Evolutionary conservation across 2,329 filamentous ascomycete species (phyloP), one percentile per base, ranked within the genome.

Genomic region (Pseudogymnoascus sp.): DNA sequence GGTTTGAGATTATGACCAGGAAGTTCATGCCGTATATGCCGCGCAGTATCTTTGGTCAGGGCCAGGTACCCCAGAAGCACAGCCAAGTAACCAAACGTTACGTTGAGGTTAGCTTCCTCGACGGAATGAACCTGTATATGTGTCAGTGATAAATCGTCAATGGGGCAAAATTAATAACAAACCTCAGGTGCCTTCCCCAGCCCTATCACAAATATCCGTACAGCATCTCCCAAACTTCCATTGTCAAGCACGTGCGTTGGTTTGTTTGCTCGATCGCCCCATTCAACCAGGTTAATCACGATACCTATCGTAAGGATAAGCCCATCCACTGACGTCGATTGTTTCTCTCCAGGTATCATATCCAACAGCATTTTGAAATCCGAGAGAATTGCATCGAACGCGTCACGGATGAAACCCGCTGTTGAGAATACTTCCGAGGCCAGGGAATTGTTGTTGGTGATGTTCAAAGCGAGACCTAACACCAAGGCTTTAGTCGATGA

Each of bases 271-370:
- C 50, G 50, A 57, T 57, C 79, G 70, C 87, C 91, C 71, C 91
- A 87, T 73, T 96, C 92, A 8, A 90, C 84, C 63, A 97, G 83
- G 71, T 97, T 97, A 74, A 96, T 96, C 75, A 93, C 83, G 21
- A 91, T 85, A 0, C 91, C 93, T 40, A 96, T 78, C 62, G 90
- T 83, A 44, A 97, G 80, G 60, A 96, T 83, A 13, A 96, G 80
- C 60, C 85, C 82, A 68, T 96, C 88, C 62, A 93, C 77, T 1
- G 80, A 76, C 21, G 78, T 78, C 10, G 79, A 74, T 62, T 84
- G 79, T n/a, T 78, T 76, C 28, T 80, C 79, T 53, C 78, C 78
- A 5, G 76, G 76, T 64, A 84, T 75, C 6, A 80, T 79, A 1
- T 76, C 72, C 38, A 82, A 75, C 7, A 85, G 77, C 17, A 75